Conservation (phyloP, 768 basidiomycete species). For the Cystofilobasidium ferigula region DNA sequence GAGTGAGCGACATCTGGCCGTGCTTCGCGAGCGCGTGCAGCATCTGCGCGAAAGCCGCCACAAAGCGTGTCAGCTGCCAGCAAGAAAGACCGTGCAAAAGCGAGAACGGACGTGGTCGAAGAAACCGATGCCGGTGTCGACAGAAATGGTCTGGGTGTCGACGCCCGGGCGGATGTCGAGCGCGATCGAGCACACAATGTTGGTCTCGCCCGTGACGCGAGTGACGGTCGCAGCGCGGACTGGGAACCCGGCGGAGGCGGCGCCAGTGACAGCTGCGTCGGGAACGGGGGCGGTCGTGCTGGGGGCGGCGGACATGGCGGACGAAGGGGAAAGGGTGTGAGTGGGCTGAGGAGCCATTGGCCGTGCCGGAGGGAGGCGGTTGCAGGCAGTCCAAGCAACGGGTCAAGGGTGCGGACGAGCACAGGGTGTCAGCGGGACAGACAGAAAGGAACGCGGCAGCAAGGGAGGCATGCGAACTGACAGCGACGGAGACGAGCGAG, state of each 20-base stretch:
- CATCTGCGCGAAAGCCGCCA: slow-evolving; percentile 54
- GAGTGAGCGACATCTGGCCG: slow-evolving; percentile 76
- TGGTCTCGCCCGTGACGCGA: slow-evolving; percentile 81
- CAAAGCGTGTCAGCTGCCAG: neutral
- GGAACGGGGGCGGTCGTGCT: neutral
- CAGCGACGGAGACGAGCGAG: too few relatives aligned
- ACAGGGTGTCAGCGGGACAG: too few relatives aligned
- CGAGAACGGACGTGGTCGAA: slow-evolving; percentile 70
- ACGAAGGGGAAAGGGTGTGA: neutral
- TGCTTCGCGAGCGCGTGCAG: slow-evolving; percentile 95
- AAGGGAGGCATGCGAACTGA: too few relatives aligned
- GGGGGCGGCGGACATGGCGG: slow-evolving; percentile 11
- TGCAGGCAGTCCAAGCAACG: neutral
- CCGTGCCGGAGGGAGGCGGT: neutral
- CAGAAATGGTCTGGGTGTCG: slow-evolving; percentile 60
- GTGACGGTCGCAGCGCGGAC: slow-evolving; percentile 45
- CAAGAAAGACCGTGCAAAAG: neutral
- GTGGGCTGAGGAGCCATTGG: neutral
- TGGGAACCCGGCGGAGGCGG: slow-evolving; percentile 3
- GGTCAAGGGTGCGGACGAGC: too few relatives aligned
- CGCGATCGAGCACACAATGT: slow-evolving; percentile 67
- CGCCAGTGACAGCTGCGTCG: neutral
- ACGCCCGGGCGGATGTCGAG: slow-evolving; percentile 65
- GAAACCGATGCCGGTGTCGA: slow-evolving; percentile 95
- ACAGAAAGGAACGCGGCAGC: too few relatives aligned